These are phyloP conservation scores for Macaranga tanarius DNA, from an alignment of 441 rosid species.

Conservation along the genomic window DNA sequence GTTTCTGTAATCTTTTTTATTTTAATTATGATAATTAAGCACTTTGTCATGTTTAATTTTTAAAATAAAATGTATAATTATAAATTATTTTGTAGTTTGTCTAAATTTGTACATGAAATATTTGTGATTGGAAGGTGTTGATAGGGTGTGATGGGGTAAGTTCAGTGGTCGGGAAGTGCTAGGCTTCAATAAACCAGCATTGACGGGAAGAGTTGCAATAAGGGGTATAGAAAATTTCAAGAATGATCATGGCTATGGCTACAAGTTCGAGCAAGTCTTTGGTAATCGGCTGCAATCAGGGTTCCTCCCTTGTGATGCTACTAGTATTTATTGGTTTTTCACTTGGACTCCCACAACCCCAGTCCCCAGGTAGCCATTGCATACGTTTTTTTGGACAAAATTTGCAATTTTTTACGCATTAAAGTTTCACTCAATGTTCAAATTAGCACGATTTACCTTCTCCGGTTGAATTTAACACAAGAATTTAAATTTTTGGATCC, in stretches of 20 bases:
- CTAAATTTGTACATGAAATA: not conserved
- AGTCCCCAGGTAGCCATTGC: slow-evolving; percentile 31
- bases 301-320: slow-evolving; percentile 54
- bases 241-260: slow-evolving; percentile 43
- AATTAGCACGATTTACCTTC: too few relatives aligned
- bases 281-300: slow-evolving; percentile 63
- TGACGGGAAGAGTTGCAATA: slow-evolving; percentile 41
- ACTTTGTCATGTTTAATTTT: too few relatives aligned
- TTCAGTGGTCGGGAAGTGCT: slow-evolving; percentile 66
- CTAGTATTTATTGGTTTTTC: slow-evolving; percentile 65
- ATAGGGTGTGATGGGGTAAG: slow-evolving; percentile 83
- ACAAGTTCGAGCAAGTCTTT: slow-evolving; percentile 35
- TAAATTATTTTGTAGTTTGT: too few relatives aligned
- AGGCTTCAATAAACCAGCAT: slow-evolving; percentile 51
- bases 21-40: too few relatives aligned
- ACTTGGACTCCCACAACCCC: slow-evolving; percentile 40
- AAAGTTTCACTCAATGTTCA: too few relatives aligned
- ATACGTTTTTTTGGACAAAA: not conserved
- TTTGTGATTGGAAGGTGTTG: slow-evolving; percentile 39
- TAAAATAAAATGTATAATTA: too few relatives aligned
- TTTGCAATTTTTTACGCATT: too few relatives aligned
- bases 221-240: slow-evolving; percentile 47
- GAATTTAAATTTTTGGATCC: too few relatives aligned
- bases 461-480: too few relatives aligned
- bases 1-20: too few relatives aligned